Conservation (phyloP, 495 filamentous ascomycete genomes). For the Niebla homalea region DNA sequence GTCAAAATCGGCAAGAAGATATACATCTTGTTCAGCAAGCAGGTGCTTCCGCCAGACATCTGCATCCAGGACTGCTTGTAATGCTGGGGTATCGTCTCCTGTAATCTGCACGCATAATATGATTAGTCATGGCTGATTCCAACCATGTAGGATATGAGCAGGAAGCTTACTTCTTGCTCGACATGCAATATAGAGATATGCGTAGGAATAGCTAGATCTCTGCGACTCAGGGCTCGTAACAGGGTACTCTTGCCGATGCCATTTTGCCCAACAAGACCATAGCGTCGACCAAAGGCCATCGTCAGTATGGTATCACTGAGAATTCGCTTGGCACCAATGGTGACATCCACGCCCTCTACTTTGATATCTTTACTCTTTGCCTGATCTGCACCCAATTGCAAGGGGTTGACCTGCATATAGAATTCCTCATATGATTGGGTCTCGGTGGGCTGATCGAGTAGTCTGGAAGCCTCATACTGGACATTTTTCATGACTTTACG, state of each 20-base stretch:
- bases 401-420: slow-evolving; percentile 97
- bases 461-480: slow-evolving; percentile 86
- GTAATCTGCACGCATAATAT: slow-evolving; percentile 46
- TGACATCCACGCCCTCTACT: slow-evolving; percentile 85
- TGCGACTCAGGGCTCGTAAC: slow-evolving; percentile 75
- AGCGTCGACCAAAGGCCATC: slow-evolving; percentile 83
- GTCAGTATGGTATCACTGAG: slow-evolving; percentile 80
- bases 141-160: neutral
- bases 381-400: slow-evolving; percentile 68
- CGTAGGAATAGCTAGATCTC: slow-evolving; percentile 87
- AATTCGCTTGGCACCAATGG: slow-evolving; percentile 80
- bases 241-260: slow-evolving; percentile 98
- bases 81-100: slow-evolving; percentile 87
- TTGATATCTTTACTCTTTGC: slow-evolving; percentile 99
- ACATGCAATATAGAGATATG: slow-evolving; percentile 99
- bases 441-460: slow-evolving; percentile 70
- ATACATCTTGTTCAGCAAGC: slow-evolving; percentile 72
- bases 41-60: slow-evolving; percentile 98
- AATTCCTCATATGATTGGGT: slow-evolving; percentile 98
- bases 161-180: slow-evolving; percentile 71
- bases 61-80: slow-evolving; percentile 94
- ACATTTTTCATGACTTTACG: slow-evolving; percentile 97
- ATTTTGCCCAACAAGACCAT: slow-evolving; percentile 97
- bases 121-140: neutral
- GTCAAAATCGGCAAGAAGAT: slow-evolving; percentile 15